A percentile compares a stretch with the other conserved stretches of the same genome.
These are phyloP conservation scores for Penicillium steckii DNA, from an alignment of 495 filamentous ascomycete species.

Conservation along the genomic window DNA sequence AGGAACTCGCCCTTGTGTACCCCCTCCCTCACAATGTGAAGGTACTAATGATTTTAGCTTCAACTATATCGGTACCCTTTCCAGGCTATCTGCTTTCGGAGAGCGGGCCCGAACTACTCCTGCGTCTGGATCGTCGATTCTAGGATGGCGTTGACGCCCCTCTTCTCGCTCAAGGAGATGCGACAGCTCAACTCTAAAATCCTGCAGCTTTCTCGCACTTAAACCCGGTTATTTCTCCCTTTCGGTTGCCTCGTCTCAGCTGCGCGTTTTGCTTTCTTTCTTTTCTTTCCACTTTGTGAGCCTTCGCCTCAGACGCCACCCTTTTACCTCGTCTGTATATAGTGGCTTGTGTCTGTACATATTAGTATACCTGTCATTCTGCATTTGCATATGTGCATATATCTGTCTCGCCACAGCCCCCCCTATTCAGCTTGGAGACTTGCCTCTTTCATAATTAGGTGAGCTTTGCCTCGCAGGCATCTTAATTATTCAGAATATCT, in stretches of 20 bases:
- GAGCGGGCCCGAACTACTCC: conserved; percentile 13
- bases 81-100: conserved; percentile 18
- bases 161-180: conserved; percentile 7
- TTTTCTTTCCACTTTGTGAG: conserved; percentile 1
- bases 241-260: conserved; percentile 17
- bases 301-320: conserved; percentile 1
- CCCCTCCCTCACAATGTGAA: not conserved
- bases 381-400: conserved; percentile 4
- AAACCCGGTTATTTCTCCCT: conserved; percentile 11
- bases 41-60: conserved; percentile 21
- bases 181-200: conserved; percentile 22
- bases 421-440: not conserved
- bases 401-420: conserved; percentile 8
- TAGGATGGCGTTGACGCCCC: conserved; percentile 7
- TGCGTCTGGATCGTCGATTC: conserved; percentile 20
- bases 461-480: conserved; percentile 5
- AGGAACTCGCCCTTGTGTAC: not conserved
- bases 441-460: conserved; percentile 8
- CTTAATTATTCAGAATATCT: not conserved
- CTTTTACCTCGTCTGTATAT: no score
- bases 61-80: conserved; percentile 18
- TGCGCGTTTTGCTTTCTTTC: conserved; percentile 5
- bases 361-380: conserved; percentile 18
- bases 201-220: conserved; percentile 7
- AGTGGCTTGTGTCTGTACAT: conserved; percentile 17